Evolutionary conservation across 73 alveolate species (phyloP).

Genomic region (Tetrahymena elliotti): DNA sequence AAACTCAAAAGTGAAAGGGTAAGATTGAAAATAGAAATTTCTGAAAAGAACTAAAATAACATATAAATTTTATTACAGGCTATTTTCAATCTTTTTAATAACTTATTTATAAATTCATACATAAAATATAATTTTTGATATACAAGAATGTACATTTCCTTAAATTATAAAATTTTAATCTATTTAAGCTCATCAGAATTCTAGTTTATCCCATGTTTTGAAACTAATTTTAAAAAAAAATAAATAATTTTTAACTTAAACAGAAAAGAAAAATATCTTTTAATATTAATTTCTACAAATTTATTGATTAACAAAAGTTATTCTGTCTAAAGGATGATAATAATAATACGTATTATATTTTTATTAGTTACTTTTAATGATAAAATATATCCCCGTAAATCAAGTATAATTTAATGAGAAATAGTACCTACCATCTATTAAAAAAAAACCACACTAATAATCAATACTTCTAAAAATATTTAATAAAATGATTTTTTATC

Average conservation of each 20-base stretch:
- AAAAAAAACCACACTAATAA: too few species aligned
- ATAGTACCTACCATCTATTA: not conserved
- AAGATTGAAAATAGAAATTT: not conserved
- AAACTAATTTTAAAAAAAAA: not conserved
- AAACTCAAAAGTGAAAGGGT: not conserved
- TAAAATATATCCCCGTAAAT: not conserved
- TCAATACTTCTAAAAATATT: too few species aligned
- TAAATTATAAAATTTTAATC: too few species aligned
- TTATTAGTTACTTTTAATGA: not conserved
- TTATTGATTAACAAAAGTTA: too few species aligned
- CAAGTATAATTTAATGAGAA: not conserved
- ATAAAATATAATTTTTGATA: too few species aligned
- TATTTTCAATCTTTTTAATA: too few species aligned
- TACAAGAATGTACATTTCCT: not conserved
- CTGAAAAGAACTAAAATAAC: not conserved
- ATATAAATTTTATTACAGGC: not conserved
- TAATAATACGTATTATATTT: not conserved
- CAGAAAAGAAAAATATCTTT: not conserved
- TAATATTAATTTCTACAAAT: not conserved
- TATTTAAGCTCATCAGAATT: not conserved
- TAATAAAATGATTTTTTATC: too few species aligned
- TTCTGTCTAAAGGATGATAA: not conserved
- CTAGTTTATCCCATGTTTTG: not conserved
- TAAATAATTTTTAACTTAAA: not conserved
- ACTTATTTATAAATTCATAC: not conserved